Conservation (phyloP, 2,329 filamentous ascomycete genomes). For the Ophiostoma sp. region DNA sequence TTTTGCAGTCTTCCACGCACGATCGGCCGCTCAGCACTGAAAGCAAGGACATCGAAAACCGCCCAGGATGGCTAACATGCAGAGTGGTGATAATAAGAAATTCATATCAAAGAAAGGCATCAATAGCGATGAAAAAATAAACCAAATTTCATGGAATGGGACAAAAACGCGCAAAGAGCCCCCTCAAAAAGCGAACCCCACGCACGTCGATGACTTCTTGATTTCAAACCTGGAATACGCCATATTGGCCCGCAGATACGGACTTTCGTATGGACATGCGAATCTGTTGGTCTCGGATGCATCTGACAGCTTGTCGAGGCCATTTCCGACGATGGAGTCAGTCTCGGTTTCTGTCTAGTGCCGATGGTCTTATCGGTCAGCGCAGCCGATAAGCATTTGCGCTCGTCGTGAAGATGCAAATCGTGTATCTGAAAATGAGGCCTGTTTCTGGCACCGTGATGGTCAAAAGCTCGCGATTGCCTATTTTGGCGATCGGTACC, state of each 20-base stretch:
- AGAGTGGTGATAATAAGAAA: not conserved
- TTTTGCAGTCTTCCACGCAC: not conserved
- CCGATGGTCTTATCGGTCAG: not conserved
- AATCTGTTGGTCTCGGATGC: no score
- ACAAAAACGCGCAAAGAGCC: not conserved
- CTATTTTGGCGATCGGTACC: not conserved
- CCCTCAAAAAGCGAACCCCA: not conserved
- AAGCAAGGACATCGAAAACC: not conserved
- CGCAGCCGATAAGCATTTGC: not conserved
- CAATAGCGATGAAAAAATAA: not conserved
- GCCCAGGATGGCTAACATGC: not conserved
- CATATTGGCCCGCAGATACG: not conserved
- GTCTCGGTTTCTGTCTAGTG: not conserved
- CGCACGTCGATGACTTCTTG: not conserved
- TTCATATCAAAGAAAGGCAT: not conserved
- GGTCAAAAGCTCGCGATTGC: not conserved
- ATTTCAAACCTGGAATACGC: not conserved
- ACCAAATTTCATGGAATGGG: not conserved
- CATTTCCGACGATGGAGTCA: not conserved
- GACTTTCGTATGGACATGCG: not conserved
- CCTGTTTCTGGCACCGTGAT: not conserved
- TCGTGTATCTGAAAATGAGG: not conserved
- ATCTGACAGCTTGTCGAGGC: not conserved
- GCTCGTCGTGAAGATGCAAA: not conserved
- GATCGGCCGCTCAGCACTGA: constrained; percentile 2